phyloP scores from a whole-genome alignment of 1,139 yeast genomes.

The Trichomonascaceae sp. region DNA sequence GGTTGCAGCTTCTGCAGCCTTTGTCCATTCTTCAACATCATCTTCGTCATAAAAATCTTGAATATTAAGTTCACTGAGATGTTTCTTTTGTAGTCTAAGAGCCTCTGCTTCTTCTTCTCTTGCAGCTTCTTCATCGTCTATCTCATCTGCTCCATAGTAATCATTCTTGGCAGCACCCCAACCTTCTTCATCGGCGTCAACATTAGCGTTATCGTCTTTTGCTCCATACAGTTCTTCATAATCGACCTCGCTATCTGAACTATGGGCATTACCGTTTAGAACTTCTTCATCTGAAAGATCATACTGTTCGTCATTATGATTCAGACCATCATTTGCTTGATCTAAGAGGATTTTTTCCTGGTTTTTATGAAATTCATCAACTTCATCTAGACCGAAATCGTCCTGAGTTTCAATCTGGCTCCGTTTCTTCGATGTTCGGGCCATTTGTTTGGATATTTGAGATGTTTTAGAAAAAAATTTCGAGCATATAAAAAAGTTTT shows the following conservation, averaged over 20 bases:
- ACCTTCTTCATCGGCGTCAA: conserved; percentile 48
- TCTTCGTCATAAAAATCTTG: conserved; percentile 84
- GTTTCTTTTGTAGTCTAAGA: conserved; percentile 76
- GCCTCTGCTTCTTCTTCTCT: conserved; percentile 85
- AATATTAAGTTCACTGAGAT: conserved; percentile 70
- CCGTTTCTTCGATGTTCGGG: not conserved
- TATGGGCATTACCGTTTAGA: conserved; percentile 33
- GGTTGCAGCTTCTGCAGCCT: conserved; percentile 24
- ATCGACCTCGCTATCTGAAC: conserved; percentile 27
- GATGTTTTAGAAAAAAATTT: not conserved
- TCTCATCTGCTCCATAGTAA: conserved; percentile 78
- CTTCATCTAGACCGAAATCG: conserved; percentile 8
- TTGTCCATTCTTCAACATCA: conserved; percentile 49
- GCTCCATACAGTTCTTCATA: conserved; percentile 23
- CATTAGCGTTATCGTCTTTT: conserved; percentile 38
- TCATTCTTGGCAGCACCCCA: conserved; percentile 78
- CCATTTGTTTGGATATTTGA: conserved; percentile 4
- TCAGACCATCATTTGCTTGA: conserved; percentile 27
- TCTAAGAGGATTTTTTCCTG: conserved; percentile 57
- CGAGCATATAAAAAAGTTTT: not conserved
- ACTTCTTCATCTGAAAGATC: conserved; percentile 50
- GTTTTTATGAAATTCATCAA: conserved; percentile 44
- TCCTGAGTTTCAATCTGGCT: conserved; percentile 4
- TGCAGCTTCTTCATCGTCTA: conserved; percentile 63
- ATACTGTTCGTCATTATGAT: conserved; percentile 25